phyloP scores from a whole-genome alignment of 2,329 filamentous ascomycete genomes.

The Penicillium sp. region DNA sequence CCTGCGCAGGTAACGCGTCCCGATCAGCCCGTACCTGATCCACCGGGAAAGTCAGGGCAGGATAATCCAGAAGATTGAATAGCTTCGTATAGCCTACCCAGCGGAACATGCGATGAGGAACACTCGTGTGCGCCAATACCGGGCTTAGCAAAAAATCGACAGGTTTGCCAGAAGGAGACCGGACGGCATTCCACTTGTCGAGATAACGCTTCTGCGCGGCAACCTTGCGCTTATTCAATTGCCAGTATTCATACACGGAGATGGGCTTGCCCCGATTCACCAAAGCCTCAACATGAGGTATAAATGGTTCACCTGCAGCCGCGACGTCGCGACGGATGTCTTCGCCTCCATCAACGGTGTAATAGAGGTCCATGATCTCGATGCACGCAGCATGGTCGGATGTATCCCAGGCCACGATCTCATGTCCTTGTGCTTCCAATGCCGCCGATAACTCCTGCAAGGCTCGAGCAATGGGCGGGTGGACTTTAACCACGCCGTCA shows the following conservation, averaged over 20 bases:
- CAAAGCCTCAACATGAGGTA: slow-evolving; percentile 55
- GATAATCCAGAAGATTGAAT: slow-evolving; percentile 60
- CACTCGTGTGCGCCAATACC: slow-evolving; percentile 56
- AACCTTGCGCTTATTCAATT: slow-evolving; percentile 57
- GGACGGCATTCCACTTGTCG: slow-evolving; percentile 52
- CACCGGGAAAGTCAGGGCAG: slow-evolving; percentile 53
- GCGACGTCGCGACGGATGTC: slow-evolving; percentile 55
- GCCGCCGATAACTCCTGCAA: slow-evolving; percentile 34
- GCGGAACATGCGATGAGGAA: slow-evolving; percentile 40
- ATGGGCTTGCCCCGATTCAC: slow-evolving; percentile 51
- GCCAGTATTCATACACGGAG: slow-evolving; percentile 63
- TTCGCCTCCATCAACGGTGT: slow-evolving; percentile 59
- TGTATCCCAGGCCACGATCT: slow-evolving; percentile 51
- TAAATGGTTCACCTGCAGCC: slow-evolving; percentile 54
- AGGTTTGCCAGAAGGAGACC: slow-evolving; percentile 42
- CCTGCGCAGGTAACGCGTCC: slow-evolving; percentile 33
- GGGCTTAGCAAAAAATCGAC: slow-evolving; percentile 57
- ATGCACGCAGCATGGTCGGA: slow-evolving; percentile 51
- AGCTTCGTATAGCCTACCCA: slow-evolving; percentile 58
- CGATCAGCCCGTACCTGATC: slow-evolving; percentile 44
- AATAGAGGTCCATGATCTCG: slow-evolving; percentile 57
- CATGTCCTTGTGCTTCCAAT: slow-evolving; percentile 49
- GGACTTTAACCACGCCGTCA: slow-evolving; percentile 52
- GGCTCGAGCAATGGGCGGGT: slow-evolving; percentile 50
- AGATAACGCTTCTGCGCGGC: slow-evolving; percentile 53